Conservation (phyloP, 768 basidiomycete genomes). For the Tricholoma hemisulphureum region DNA sequence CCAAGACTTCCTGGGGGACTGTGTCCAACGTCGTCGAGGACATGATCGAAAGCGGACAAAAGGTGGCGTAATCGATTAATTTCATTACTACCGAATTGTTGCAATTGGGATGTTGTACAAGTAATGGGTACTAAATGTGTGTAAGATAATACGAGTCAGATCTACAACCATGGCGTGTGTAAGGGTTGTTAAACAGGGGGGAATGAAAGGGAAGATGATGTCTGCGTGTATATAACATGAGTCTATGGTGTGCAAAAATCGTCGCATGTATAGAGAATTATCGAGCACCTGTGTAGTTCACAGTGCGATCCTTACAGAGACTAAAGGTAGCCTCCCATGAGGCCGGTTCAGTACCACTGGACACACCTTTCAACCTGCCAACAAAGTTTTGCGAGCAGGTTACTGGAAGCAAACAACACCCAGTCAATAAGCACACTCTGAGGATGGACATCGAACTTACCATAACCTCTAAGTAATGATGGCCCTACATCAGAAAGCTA, state of each 20-base stretch:
- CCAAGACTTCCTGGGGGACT: conserved; percentile 76
- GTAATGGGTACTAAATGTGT: too few relatives aligned
- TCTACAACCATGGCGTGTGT: too few relatives aligned
- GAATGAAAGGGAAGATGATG: too few relatives aligned
- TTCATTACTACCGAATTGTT: neutral
- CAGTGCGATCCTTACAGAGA: conserved; percentile 44
- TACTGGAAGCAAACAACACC: conserved; percentile 29
- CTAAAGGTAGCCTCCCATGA: conserved; percentile 56
- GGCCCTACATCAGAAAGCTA: conserved; percentile 31
- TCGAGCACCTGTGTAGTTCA: too few relatives aligned
- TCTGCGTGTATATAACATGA: too few relatives aligned
- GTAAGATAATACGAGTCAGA: too few relatives aligned
- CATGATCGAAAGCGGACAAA: conserved; percentile 10
- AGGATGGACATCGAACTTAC: conserved; percentile 27
- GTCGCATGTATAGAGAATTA: too few relatives aligned
- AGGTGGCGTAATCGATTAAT: neutral
- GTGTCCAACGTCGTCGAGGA: conserved; percentile 35
- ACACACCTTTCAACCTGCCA: conserved; percentile 42
- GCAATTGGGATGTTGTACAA: neutral
- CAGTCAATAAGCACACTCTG: conserved; percentile 4
- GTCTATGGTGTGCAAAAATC: too few relatives aligned
- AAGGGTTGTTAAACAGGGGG: too few relatives aligned
- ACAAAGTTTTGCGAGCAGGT: conserved; percentile 51
- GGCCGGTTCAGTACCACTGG: conserved; percentile 32
- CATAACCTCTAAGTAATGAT: conserved; percentile 47